Percentiles rank a stretch among this genome's conserved stretches.
Conservation (phyloP, 2,329 filamentous ascomycete genomes). For the Diaporthe longicolla region DNA sequence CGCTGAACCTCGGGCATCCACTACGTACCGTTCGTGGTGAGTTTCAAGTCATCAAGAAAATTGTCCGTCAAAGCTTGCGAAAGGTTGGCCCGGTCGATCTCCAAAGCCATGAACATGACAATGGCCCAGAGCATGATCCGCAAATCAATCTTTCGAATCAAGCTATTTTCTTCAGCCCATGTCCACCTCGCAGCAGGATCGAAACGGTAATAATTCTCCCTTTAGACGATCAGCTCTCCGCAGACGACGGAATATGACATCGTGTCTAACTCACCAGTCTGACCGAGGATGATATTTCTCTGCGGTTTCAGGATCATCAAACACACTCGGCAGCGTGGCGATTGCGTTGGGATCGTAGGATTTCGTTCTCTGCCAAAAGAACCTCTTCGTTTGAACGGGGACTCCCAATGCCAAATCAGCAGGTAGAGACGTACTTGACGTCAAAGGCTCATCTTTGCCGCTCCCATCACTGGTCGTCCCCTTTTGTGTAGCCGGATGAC, state of each 20-base stretch:
- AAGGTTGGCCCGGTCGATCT: conserved; percentile 64
- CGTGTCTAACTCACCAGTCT: conserved; percentile 45
- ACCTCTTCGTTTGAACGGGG: conserved; percentile 48
- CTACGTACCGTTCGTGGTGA: conserved; percentile 60
- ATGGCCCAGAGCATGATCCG: conserved; percentile 63
- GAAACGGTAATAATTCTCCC: conserved; percentile 62
- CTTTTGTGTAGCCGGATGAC: background rate
- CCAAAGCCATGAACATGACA: conserved; percentile 65
- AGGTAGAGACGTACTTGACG: conserved; percentile 31
- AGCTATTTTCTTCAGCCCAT: conserved; percentile 55
- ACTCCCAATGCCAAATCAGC: conserved; percentile 48
- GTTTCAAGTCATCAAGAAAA: conserved; percentile 58
- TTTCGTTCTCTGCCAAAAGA: conserved; percentile 52
- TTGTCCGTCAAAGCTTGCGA: conserved; percentile 63
- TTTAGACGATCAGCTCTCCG: conserved; percentile 6
- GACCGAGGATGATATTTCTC: conserved; percentile 53
- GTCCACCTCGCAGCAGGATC: conserved; percentile 61
- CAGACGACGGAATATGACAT: too few relatives aligned
- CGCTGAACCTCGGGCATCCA: too few relatives aligned
- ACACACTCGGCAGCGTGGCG: conserved; percentile 55
- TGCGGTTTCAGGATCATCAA: conserved; percentile 54
- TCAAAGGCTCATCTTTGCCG: conserved; percentile 33
- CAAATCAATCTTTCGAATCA: conserved; percentile 57
- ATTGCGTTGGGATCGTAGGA: conserved; percentile 52
- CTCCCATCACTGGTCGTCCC: background rate